Conservation (phyloP, 2,329 filamentous ascomycete species). For the Byssochlamys sp. region DNA sequence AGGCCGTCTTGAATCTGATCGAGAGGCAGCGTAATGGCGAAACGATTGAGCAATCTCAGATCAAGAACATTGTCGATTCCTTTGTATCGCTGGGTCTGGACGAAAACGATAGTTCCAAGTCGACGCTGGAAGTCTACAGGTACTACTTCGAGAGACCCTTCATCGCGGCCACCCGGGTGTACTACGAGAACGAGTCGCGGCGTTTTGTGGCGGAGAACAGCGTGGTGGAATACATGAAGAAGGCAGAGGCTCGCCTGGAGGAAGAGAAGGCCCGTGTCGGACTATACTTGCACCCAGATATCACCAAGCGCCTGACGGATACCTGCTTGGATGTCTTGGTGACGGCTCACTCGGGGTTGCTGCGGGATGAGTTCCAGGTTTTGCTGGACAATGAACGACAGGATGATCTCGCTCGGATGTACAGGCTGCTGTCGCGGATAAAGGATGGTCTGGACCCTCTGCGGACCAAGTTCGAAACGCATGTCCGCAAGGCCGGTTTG, state of each 20-base stretch:
- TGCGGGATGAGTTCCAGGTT: conserved; percentile 91
- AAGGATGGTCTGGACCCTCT: conserved; percentile 85
- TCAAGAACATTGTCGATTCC: conserved; percentile 92
- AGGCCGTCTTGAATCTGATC: conserved; percentile 83
- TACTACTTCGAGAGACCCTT: conserved; percentile 89
- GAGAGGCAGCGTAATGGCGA: conserved; percentile 96
- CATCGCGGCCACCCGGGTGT: conserved; percentile 69
- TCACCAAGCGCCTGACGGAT: conserved; percentile 72
- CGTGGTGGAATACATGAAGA: conserved; percentile 99
- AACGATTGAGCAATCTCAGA: conserved; percentile 92
- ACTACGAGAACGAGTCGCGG: conserved; percentile 86
- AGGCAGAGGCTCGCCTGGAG: conserved; percentile 77
- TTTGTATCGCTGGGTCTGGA: conserved; percentile 92
- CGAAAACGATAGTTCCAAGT: conserved; percentile 84
- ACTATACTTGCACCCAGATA: conserved; percentile 85
- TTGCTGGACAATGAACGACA: conserved; percentile 88
- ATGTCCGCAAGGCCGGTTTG: conserved; percentile 82
- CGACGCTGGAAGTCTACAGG: conserved; percentile 88
- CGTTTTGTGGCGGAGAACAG: conserved; percentile 93
- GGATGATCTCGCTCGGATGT: conserved; percentile 94
- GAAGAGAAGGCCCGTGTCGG: conserved; percentile 92
- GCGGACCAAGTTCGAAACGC: conserved; percentile 75
- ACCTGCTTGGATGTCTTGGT: conserved; percentile 84
- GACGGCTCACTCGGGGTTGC: conserved; percentile 70
- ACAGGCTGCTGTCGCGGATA: conserved; percentile 78